Conservation (phyloP, 345 rosid species). For the Laguncularia racemosa region DNA sequence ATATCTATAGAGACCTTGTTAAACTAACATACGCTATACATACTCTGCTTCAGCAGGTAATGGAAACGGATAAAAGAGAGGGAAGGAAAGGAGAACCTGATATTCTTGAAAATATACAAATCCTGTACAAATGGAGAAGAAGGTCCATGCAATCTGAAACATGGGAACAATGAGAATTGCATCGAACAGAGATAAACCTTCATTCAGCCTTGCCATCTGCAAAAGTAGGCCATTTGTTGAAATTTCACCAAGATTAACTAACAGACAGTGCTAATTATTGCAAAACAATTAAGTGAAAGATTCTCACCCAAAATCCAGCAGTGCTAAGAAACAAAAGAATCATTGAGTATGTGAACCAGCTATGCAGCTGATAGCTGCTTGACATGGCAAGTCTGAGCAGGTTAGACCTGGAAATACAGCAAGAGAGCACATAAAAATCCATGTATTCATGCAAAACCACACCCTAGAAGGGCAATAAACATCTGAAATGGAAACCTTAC, state of each 20-base stretch:
- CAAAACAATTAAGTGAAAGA: neutral
- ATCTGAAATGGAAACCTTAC: slow-evolving; percentile 39
- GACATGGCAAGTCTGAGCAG: slow-evolving; percentile 92
- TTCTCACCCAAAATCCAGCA: slow-evolving; percentile 94
- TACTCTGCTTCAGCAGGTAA: neutral
- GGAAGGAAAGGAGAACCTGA: slow-evolving; percentile 47
- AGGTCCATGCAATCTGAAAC: slow-evolving; percentile 99
- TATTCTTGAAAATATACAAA: slow-evolving; percentile 96
- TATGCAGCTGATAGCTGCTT: slow-evolving; percentile 72
- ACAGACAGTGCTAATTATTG: neutral
- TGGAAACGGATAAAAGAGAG: slow-evolving; percentile 6
- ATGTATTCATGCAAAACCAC: slow-evolving; percentile 1
- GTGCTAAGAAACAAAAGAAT: slow-evolving; percentile 93
- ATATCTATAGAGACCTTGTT: too few relatives aligned
- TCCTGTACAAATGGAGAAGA: slow-evolving; percentile 98
- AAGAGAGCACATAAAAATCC: slow-evolving; percentile 12
- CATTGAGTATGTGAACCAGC: slow-evolving; percentile 99
- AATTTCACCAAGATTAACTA: neutral
- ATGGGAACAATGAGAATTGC: slow-evolving; percentile 98
- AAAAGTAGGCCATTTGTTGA: slow-evolving; percentile 8
- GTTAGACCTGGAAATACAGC: slow-evolving; percentile 57
- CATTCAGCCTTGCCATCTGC: slow-evolving; percentile 96
- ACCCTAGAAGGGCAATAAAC: slow-evolving; percentile 1
- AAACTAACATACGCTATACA: too few relatives aligned
- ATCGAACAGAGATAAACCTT: slow-evolving; percentile 83